A percentile compares a stretch with the other conserved stretches of the same genome.
phyloP scores from a whole-genome alignment of 2,329 filamentous ascomycete genomes.

The Emmonsiellopsis sp. region DNA sequence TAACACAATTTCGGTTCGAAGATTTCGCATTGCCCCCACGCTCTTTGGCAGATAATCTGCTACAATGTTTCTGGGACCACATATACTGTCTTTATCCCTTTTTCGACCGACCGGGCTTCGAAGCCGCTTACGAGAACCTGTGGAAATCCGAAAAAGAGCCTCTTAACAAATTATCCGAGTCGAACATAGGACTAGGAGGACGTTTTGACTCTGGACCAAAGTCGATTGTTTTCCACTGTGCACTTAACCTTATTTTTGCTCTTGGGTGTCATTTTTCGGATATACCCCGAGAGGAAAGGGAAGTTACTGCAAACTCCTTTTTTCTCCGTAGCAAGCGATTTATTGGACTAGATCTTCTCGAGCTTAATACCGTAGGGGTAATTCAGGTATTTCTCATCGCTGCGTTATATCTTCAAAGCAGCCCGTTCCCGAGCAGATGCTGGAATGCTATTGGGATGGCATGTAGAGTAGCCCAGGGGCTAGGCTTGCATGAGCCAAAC shows the following conservation, averaged over 20 bases:
- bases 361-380: slow-evolving; percentile 28
- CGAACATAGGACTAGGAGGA: slow-evolving; percentile 27
- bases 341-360: slow-evolving; percentile 30
- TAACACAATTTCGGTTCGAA: slow-evolving; percentile 15
- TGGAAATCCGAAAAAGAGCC: slow-evolving; percentile 22
- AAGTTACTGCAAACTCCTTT: slow-evolving; percentile 23
- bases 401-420: slow-evolving; percentile 32
- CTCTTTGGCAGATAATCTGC: slow-evolving; percentile 31
- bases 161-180: slow-evolving; percentile 11
- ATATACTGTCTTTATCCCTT: slow-evolving; percentile 38
- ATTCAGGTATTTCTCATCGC: slow-evolving; percentile 34
- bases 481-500: slow-evolving; percentile 31
- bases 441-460: slow-evolving; percentile 37
- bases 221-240: slow-evolving; percentile 33
- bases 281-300: slow-evolving; percentile 19
- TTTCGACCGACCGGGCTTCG: slow-evolving; percentile 34
- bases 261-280: slow-evolving; percentile 33
- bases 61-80: slow-evolving; percentile 30
- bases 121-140: slow-evolving; percentile 30
- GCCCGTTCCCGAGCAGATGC: slow-evolving; percentile 31
- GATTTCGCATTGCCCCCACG: slow-evolving; percentile 33
- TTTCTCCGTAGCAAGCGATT: slow-evolving; percentile 25
- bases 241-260: slow-evolving; percentile 36
- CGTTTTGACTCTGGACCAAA: slow-evolving; percentile 21
- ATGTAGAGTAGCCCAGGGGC: slow-evolving; percentile 31